Conservation (phyloP, 495 filamentous ascomycete species). For the Penicillium diatomitis region DNA sequence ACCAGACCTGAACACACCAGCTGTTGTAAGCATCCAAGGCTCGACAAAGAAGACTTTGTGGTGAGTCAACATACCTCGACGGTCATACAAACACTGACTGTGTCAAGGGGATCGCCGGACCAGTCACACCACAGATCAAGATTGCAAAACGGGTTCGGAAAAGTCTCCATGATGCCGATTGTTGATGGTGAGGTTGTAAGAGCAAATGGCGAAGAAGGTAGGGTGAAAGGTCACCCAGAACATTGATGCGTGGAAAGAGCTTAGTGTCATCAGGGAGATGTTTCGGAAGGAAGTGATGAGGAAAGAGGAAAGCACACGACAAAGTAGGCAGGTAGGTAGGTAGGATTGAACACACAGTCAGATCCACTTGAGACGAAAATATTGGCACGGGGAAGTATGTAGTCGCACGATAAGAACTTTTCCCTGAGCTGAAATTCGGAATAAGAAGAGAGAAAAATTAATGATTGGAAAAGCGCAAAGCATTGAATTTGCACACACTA, state of each 20-base stretch:
- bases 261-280: not conserved
- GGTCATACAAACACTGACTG: conserved; percentile 19
- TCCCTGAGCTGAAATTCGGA: too few relatives aligned
- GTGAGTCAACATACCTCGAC: conserved; percentile 21
- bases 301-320: not conserved
- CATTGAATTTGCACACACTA: not conserved
- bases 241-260: not conserved
- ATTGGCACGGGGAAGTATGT: too few relatives aligned
- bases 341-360: too few relatives aligned
- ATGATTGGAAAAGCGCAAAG: not conserved
- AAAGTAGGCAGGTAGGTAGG: not conserved
- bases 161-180: conserved; percentile 1
- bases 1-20: conserved; percentile 1
- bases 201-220: conserved; percentile 1
- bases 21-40: too few relatives aligned
- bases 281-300: conserved; percentile 2
- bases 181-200: not conserved
- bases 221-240: not conserved
- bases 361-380: too few relatives aligned
- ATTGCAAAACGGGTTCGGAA: conserved; percentile 14
- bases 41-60: not conserved
- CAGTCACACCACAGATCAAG: conserved; percentile 28
- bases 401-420: too few relatives aligned
- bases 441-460: not conserved
- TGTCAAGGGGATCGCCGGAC: conserved; percentile 18